Percentiles rank a stretch among this genome's conserved stretches.
Evolutionary conservation across 257 asterid species (phyloP).

Genomic region (Solanum pinnatisectum): DNA sequence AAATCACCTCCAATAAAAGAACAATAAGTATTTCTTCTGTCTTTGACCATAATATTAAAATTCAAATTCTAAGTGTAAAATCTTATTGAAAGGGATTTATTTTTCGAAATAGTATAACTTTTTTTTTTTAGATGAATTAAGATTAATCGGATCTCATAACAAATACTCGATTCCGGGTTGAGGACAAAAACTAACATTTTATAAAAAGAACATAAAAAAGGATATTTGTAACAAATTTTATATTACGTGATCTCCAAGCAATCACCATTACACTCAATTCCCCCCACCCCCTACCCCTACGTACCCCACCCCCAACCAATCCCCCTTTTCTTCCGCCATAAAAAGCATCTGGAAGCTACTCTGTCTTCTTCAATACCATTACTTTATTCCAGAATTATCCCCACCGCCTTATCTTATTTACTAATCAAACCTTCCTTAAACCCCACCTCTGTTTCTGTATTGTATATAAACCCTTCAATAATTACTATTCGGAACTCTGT

Average conservation of each 20-base stretch:
- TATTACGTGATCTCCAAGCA: conserved; percentile 23
- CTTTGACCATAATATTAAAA: background rate
- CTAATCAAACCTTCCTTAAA: conserved; percentile 2
- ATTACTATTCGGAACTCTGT: background rate
- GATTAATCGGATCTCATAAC: background rate
- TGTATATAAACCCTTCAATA: background rate
- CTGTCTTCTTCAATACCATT: background rate
- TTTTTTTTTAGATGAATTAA: background rate
- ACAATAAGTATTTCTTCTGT: no score
- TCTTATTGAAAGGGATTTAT: background rate
- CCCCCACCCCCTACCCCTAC: background rate
- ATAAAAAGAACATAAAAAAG: background rate
- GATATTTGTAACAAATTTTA: background rate
- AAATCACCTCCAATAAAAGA: background rate
- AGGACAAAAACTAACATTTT: background rate
- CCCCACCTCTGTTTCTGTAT: background rate
- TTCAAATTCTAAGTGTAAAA: background rate
- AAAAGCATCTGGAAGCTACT: background rate
- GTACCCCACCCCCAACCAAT: background rate
- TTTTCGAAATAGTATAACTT: no score
- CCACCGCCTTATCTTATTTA: conserved; percentile 4
- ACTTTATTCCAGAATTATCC: background rate
- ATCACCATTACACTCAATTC: background rate
- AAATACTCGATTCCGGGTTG: background rate
- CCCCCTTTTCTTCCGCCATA: background rate